Base-by-base conservation (phyloP, 2,329 filamentous ascomycete genomes). In the Penicillium polonicum region DNA sequence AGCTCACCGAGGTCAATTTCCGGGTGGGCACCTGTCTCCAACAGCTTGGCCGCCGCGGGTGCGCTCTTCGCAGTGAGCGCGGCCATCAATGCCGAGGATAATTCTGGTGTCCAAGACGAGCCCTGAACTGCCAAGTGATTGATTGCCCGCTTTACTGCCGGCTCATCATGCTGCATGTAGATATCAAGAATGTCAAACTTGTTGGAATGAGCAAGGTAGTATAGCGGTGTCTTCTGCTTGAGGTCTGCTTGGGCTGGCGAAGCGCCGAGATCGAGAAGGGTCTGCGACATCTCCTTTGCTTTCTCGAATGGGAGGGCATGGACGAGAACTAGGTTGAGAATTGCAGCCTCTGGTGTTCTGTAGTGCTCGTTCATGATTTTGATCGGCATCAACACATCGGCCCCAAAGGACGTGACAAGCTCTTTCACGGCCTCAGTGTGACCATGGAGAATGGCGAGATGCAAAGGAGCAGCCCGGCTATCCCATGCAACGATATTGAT, bases 401-500 rank as follows among this genome's bases (percentile, higher is more conserved):
- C 90, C 8, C 90, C 91, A 67, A 90, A 94, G 0, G 82, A 82
- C 44, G 86, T 79, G 52, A 89, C 88, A 7, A 96, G 82, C 25
- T 85, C 73, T 57, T 87, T 84, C 15, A 93, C 89, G 12, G 86
- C 83, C 4, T 88, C 82, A 27, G 83, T 78, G 63, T 93, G 87
- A 0, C 90, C 90, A 59, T 85, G 84, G 1, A 90, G 72, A 59
- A 95, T 91, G 8, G 91, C 91, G 29, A 92, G 81, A 71, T 96
- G 91, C 5, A 95, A 79, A 1, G 91, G 85, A 13, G 88, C 89
- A 57, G 86, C 84, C 5, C 87, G 85, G 5, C 81, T 83, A 65
- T 95, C 91, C 91, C 91, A 96, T 1, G 90, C 85, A n/a, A 89
- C 70, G 1, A 88, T 83, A 63, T 95, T 87, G 59, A 92, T 82